Conservation (phyloP, 805 yeast genomes). For the Nakazawaea wickerhamii region DNA sequence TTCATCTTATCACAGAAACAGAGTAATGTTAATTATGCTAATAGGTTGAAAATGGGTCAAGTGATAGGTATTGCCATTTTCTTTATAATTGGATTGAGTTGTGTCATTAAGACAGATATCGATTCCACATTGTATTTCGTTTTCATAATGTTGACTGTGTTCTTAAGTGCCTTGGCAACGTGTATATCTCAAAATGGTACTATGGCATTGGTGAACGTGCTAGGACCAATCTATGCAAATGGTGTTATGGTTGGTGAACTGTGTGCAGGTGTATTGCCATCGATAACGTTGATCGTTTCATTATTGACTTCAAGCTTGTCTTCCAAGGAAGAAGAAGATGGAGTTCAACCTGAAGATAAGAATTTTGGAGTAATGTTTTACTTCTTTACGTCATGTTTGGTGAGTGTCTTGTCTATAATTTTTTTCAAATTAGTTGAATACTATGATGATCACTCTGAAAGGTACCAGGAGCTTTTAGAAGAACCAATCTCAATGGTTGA, state of each 20-base stretch:
- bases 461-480: conserved; percentile 22
- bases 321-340: too few species aligned
- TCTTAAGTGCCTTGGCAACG: conserved; percentile 66
- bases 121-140: conserved; percentile 39
- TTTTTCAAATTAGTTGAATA: conserved; percentile 19
- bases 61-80: conserved; percentile 53
- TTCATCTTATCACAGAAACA: conserved; percentile 63
- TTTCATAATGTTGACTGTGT: conserved; percentile 57
- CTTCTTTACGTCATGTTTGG: conserved; percentile 26
- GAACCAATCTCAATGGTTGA: conserved; percentile 17
- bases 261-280: conserved; percentile 87
- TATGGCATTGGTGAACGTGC: conserved; percentile 77
- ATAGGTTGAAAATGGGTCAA: conserved; percentile 58
- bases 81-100: conserved; percentile 48
- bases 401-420: conserved; percentile 14
- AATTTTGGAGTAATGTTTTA: conserved; percentile 24
- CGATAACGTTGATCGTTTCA: conserved; percentile 58
- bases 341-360: background rate
- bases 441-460: conserved; percentile 16
- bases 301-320: conserved; percentile 29
- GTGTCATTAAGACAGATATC: conserved; percentile 29
- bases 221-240: conserved; percentile 76
- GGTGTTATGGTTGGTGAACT: conserved; percentile 95
- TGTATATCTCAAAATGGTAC: conserved; percentile 86
- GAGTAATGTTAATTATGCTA: conserved; percentile 47